Evolutionary conservation across 441 rosid genomes (phyloP), one percentile per base, ranked within the genome.

Genomic region (Pelargonium fulgidum): DNA sequence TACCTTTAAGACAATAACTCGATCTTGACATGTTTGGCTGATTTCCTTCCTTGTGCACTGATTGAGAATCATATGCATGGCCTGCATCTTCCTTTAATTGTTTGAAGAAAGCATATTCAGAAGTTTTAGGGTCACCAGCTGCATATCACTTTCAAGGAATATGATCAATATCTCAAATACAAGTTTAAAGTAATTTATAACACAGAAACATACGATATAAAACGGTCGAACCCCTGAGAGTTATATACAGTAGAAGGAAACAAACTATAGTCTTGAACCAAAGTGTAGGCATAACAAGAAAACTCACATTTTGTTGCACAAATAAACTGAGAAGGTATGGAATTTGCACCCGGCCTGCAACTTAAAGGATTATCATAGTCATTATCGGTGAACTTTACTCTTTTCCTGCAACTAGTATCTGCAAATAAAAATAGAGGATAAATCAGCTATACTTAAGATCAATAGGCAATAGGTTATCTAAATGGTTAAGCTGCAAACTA

Each of bases 81-180:
- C 75, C 74, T 12, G 78, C 77, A 33, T 68, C 69, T 61, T 81
- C 83, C 81, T 85, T 88, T n/a, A 89, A 69, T 76, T 87, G 86
- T 77, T 86, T 85, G 67, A 87, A 90, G 78, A 86, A 88, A 16
- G 90, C 92, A 64, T 77, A 86, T 81, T 92, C 93, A 2, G 94
- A 87, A 68, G 94, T 89, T 77, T 89, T 92, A 7, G 98, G 85
- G 54, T 76, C 83, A 76, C 70, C 65, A 67, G 78, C 96, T 85
- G 83, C 82, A 70, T 29, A 22, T 39, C 13, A 33, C 24, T 20
- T 48, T 29, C 41, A 73, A 6, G 75, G 42, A 33, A 68, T 16
- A 56, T 67, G 33, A 7, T 48, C 7, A 72, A 3, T 13, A 26
- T 68, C 14, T 20, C 65, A 39, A 24, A 24, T 22, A 29, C 12